A percentile compares a stretch with the other conserved stretches of the same genome.
Evolutionary conservation across 1,139 yeast genomes (phyloP).

Genomic region (Candida sojae): DNA sequence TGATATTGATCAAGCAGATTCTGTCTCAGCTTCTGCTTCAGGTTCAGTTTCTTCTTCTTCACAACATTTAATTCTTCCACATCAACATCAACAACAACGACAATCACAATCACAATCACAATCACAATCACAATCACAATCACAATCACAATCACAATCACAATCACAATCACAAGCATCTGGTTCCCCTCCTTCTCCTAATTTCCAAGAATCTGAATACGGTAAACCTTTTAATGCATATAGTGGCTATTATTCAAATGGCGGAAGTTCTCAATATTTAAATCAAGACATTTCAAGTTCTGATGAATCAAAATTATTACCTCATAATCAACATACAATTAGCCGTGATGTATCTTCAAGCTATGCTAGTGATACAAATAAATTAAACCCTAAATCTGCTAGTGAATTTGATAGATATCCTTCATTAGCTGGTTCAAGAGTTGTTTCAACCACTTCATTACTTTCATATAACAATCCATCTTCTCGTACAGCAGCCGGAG

Average conservation of each 20-base stretch:
- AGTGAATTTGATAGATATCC: slow-evolving; percentile 64
- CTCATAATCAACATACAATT: neutral
- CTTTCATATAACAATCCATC: slow-evolving; percentile 22
- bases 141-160: neutral
- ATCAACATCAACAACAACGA: slow-evolving; percentile 21
- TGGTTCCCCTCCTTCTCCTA: slow-evolving; percentile 9
- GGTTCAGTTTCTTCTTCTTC: slow-evolving; percentile 24
- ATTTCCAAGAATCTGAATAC: slow-evolving; percentile 14
- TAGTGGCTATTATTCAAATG: slow-evolving; percentile 45
- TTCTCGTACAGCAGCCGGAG: neutral
- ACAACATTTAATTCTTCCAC: slow-evolving; percentile 17
- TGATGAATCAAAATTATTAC: slow-evolving; percentile 19
- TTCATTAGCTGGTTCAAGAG: slow-evolving; percentile 49
- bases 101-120: neutral
- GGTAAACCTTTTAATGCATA: slow-evolving; percentile 47
- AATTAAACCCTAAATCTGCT: slow-evolving; percentile 29
- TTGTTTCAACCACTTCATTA: slow-evolving; percentile 46
- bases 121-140: neutral
- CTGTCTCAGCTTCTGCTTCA: slow-evolving; percentile 16
- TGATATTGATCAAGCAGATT: slow-evolving; percentile 11
- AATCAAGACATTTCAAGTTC: slow-evolving; percentile 27
- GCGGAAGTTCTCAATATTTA: slow-evolving; percentile 43
- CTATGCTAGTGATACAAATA: slow-evolving; percentile 18
- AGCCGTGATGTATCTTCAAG: slow-evolving; percentile 8
- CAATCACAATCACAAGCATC: slow-evolving; percentile 12